Evolutionary conservation across 2,329 filamentous ascomycete species (phyloP).

Genomic region (Colletotrichum liriopes): DNA sequence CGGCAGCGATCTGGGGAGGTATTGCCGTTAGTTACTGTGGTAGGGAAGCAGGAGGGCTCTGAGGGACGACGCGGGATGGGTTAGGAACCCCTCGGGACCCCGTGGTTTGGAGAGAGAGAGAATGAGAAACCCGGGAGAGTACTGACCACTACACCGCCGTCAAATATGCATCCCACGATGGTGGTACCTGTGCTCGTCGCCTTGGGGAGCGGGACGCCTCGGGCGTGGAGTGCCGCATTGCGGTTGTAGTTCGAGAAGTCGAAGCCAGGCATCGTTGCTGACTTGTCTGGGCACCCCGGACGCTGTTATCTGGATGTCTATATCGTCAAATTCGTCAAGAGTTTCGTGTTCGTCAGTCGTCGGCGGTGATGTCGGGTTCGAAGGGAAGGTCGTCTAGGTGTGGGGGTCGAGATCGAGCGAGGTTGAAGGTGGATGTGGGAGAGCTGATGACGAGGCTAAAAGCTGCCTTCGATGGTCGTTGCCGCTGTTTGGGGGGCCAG

Average conservation of each 20-base stretch:
- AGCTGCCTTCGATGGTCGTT: slow-evolving; percentile 60
- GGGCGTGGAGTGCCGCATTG: slow-evolving; percentile 95
- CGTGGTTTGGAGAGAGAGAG: not conserved
- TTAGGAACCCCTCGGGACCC: not conserved
- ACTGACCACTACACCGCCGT: slow-evolving; percentile 93
- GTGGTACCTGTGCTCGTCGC: slow-evolving; percentile 99
- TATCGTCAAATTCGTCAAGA: slow-evolving; percentile 16
- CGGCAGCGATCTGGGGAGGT: slow-evolving; percentile 86
- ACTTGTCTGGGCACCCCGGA: slow-evolving; percentile 28
- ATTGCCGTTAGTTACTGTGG: slow-evolving; percentile 22
- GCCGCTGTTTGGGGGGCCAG: slow-evolving; percentile 35
- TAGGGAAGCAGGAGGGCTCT: not conserved
- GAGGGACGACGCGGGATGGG: not conserved
- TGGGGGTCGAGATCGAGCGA: slow-evolving; percentile 45
- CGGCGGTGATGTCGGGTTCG: slow-evolving; percentile 6
- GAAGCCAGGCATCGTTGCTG: slow-evolving; percentile 88
- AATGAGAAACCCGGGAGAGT: not conserved
- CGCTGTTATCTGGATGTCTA: not conserved
- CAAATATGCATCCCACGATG: slow-evolving; percentile 96
- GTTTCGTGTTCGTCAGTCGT: slow-evolving; percentile 29
- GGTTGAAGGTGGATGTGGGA: slow-evolving; percentile 44
- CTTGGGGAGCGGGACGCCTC: slow-evolving; percentile 95
- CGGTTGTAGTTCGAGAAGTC: slow-evolving; percentile 99
- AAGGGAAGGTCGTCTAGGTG: slow-evolving; percentile 43
- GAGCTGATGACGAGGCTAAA: slow-evolving; percentile 70